Evolutionary conservation across 768 basidiomycete genomes (phyloP).

Genomic region (Suillus placidus): DNA sequence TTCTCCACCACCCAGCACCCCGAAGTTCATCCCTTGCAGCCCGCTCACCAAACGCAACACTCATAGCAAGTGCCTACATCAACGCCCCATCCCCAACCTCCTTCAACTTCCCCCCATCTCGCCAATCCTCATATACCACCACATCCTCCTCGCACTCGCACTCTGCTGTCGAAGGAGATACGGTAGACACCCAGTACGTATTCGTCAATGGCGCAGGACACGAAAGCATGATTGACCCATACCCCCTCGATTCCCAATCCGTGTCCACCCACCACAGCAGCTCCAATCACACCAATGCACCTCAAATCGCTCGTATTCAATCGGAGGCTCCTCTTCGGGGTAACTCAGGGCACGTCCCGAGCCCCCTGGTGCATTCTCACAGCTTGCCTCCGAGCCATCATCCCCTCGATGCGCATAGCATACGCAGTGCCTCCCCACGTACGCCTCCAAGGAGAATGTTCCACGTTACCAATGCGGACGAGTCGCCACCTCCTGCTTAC

Average conservation of each 20-base stretch:
- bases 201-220: constrained; percentile 27
- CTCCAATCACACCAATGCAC: constrained; percentile 24
- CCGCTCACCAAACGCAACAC: background rate
- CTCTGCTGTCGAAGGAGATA: background rate
- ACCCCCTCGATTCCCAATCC: constrained; percentile 25
- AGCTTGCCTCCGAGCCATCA: constrained; percentile 24
- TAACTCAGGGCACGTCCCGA: constrained; percentile 15
- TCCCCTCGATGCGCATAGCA: constrained; percentile 9
- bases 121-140: background rate
- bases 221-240: constrained; percentile 25
- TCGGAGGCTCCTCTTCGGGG: constrained; percentile 23
- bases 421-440: constrained; percentile 22
- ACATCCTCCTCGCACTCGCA: background rate
- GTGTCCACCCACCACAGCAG: constrained; percentile 27
- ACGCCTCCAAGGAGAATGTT: constrained; percentile 44
- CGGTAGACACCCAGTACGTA: constrained; percentile 22
- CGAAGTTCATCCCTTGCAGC: constrained; percentile 26
- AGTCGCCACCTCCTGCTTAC: constrained; percentile 54
- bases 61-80: background rate
- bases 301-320: constrained; percentile 24
- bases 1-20: constrained; percentile 26
- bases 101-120: background rate
- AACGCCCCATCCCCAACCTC: background rate
- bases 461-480: constrained; percentile 43
- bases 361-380: constrained; percentile 28